phyloP scores from a whole-genome alignment of 129 eudicot genomes.

The Erigeron canadensis region DNA sequence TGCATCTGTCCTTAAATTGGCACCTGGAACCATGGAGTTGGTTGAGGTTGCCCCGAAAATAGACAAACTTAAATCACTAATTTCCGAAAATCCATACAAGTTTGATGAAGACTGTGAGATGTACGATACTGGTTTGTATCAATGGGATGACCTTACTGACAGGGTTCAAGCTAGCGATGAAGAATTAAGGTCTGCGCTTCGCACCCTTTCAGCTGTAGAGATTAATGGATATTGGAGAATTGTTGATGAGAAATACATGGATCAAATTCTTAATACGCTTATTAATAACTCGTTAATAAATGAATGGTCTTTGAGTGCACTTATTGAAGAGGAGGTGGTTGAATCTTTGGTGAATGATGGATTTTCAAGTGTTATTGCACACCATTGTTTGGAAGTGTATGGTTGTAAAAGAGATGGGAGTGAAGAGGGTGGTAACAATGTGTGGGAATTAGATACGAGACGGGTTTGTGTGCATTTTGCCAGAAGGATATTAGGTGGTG shows the following conservation, averaged over 20 bases:
- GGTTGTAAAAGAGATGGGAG: slow-evolving; percentile 43
- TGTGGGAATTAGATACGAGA: slow-evolving; percentile 67
- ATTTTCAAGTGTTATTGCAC: slow-evolving; percentile 47
- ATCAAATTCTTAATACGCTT: slow-evolving; percentile 53
- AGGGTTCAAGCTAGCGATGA: slow-evolving; percentile 87
- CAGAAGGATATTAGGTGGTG: slow-evolving; percentile 41
- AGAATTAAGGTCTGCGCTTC: slow-evolving; percentile 62
- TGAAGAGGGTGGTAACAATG: neutral
- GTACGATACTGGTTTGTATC: slow-evolving; percentile 50
- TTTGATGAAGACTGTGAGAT: slow-evolving; percentile 47
- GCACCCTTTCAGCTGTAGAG: slow-evolving; percentile 65
- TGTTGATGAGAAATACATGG: slow-evolving; percentile 66
- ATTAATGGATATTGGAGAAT: slow-evolving; percentile 84
- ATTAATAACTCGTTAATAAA: slow-evolving; percentile 57
- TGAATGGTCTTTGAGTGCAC: slow-evolving; percentile 67
- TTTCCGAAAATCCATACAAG: slow-evolving; percentile 64
- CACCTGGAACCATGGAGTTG: slow-evolving; percentile 85
- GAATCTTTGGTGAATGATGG: slow-evolving; percentile 61
- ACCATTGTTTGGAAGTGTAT: slow-evolving; percentile 71
- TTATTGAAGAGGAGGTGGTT: slow-evolving; percentile 62
- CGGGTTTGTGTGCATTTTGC: slow-evolving; percentile 82
- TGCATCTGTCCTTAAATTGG: slow-evolving; percentile 71
- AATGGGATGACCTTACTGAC: slow-evolving; percentile 74
- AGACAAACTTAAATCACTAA: slow-evolving; percentile 72
- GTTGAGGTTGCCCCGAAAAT: slow-evolving; percentile 84